phyloP scores from a whole-genome alignment of 78 protist species.

The Creolimax fragrantissima region DNA sequence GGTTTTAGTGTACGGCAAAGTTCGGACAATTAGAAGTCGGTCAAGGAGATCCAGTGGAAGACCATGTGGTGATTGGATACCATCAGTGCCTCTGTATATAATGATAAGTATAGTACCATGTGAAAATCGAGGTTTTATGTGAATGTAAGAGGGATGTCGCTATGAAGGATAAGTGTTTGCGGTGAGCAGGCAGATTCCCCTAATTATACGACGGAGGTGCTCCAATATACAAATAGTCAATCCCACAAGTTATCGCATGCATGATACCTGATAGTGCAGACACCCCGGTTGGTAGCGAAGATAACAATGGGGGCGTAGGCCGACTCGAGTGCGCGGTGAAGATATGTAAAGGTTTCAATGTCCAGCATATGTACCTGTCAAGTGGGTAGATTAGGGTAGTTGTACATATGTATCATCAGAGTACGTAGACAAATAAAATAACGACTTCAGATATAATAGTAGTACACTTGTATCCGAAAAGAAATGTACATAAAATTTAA shows the following conservation, averaged over 20 bases:
- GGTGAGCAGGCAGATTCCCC: too few relatives aligned
- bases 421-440: too few relatives aligned
- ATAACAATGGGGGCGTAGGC: constrained; percentile 97
- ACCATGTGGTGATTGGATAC: constrained; percentile 93
- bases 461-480: too few relatives aligned
- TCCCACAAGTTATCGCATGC: too few relatives aligned
- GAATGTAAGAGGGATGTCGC: too few relatives aligned
- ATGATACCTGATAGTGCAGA: constrained; percentile 53
- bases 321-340: constrained; percentile 97
- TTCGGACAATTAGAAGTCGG: constrained; percentile 92
- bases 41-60: constrained; percentile 92
- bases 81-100: constrained; percentile 76
- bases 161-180: too few relatives aligned
- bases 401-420: background rate
- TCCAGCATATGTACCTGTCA: constrained; percentile 98
- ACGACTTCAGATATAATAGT: too few relatives aligned
- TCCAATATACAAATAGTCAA: too few relatives aligned
- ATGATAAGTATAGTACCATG: too few relatives aligned
- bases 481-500: too few relatives aligned
- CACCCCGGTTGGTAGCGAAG: constrained; percentile 99
- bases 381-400: background rate
- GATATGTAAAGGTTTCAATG: constrained; percentile 98
- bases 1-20: constrained; percentile 76
- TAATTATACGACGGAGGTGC: too few relatives aligned
- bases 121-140: too few relatives aligned